A percentile compares a stretch with the other conserved stretches of the same genome.
Evolutionary conservation across 2,329 filamentous ascomycete genomes (phyloP).

Genomic region (Pleomassaria siparia): DNA sequence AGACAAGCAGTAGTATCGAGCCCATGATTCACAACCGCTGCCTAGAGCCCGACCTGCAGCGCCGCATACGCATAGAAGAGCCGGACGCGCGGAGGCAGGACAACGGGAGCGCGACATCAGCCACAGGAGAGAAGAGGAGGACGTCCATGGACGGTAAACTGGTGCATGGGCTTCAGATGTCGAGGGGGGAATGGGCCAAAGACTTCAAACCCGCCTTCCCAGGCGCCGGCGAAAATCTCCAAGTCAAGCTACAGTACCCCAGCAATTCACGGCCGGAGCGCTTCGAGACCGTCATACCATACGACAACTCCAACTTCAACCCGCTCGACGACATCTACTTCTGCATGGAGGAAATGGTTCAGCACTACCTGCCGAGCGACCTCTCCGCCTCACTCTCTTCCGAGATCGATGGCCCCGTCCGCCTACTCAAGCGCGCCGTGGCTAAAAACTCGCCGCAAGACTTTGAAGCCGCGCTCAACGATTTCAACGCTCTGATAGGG

Average conservation of each 20-base stretch:
- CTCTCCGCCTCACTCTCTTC: slow-evolving; percentile 69
- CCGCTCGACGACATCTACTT: slow-evolving; percentile 74
- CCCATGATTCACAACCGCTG: slow-evolving; percentile 38
- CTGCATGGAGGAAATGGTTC: slow-evolving; percentile 63
- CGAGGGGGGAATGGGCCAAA: slow-evolving; percentile 40
- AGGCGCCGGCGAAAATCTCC: slow-evolving; percentile 44
- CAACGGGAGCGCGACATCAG: slow-evolving; percentile 6
- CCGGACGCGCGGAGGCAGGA: slow-evolving; percentile 3
- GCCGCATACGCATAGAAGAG: slow-evolving; percentile 35
- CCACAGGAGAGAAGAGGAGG: slow-evolving; percentile 13
- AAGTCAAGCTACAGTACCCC: slow-evolving; percentile 80
- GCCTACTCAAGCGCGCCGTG: slow-evolving; percentile 74
- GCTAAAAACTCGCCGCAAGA: slow-evolving; percentile 66
- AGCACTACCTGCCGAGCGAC: slow-evolving; percentile 74
- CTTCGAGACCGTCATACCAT: slow-evolving; percentile 33
- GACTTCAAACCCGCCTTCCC: slow-evolving; percentile 57
- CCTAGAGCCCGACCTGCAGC: slow-evolving; percentile 38
- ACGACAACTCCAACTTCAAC: slow-evolving; percentile 40
- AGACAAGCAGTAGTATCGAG: slow-evolving; percentile 41
- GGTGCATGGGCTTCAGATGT: slow-evolving; percentile 47
- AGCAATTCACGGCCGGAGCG: slow-evolving; percentile 69
- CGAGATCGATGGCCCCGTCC: slow-evolving; percentile 71
- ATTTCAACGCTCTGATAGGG: slow-evolving; percentile 75
- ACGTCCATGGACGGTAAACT: slow-evolving; percentile 24
- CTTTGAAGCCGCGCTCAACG: slow-evolving; percentile 71